Conservation (phyloP, 805 yeast species). For the Clavispora vitiphila region DNA sequence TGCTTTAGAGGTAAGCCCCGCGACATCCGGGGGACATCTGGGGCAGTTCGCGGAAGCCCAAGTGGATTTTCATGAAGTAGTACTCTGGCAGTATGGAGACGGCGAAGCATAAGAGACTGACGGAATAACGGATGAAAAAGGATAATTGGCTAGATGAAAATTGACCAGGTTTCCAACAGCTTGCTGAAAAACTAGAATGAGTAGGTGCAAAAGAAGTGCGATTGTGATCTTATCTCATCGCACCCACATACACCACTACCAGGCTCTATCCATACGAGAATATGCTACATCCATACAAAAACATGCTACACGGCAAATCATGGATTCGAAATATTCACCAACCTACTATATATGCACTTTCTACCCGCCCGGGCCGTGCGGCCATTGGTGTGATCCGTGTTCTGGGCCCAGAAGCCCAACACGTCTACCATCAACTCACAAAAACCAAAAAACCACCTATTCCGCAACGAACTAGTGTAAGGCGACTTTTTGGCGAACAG, state of each 20-base stretch:
- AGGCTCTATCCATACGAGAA: neutral
- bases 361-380: conserved; percentile 75
- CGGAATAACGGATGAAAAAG: no score
- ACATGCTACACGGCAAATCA: neutral
- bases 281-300: no score
- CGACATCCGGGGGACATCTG: conserved; percentile 29
- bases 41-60: conserved; percentile 29
- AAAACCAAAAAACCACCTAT: conserved; percentile 29
- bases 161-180: no score
- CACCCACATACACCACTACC: conserved; percentile 2
- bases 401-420: conserved; percentile 61
- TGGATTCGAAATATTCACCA: neutral
- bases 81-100: conserved; percentile 1
- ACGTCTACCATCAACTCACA: conserved; percentile 47
- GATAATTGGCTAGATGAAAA: no score
- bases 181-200: no score
- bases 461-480: conserved; percentile 53
- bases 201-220: no score
- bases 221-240: no score
- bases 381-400: conserved; percentile 85
- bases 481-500: conserved; percentile 48
- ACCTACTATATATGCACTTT: conserved; percentile 86
- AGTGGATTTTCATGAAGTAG: conserved; percentile 33
- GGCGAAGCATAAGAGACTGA: no score
- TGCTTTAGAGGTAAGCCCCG: conserved; percentile 54